Base-by-base conservation (phyloP, 2,329 filamentous ascomycete species). In the Monilinia vaccinii-corymbosi region DNA sequence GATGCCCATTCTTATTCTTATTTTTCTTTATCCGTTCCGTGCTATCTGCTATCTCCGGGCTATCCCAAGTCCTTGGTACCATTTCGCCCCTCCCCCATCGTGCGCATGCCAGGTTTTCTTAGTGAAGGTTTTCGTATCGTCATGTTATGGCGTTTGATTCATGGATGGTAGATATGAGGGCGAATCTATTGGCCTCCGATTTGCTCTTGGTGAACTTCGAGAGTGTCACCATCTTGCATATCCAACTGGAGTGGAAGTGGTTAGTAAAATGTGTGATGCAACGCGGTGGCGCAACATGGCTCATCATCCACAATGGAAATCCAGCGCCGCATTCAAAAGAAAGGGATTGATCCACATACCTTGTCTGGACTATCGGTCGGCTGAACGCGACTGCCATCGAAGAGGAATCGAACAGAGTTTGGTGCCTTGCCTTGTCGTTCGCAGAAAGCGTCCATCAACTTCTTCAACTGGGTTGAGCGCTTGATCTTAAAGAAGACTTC, bases 401-500 rank as follows among this genome's bases (percentile, higher is more conserved):
- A 97, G 1, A 99, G 80, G 75, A 99, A 99, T 34, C 94, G 87
- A 50, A 97, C 93, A 6, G 89, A 93, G 38, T 79, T 83, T 8
- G 86, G 78, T 38, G 87, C 84, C 79, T 97, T 97, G 69, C 94
- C 94, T 74, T 97, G 92, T 28, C 94, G 85, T 67, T 97, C 93
- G 75, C 94, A 99, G 75, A 97, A 99, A 23, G 94, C 94, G 63
- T 91, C 88, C 94, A 99, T 99, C 59, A 99, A 81, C 80, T 99
- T 99, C 78, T 96, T 94, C 1, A 99, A 83, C 74, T 91, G 89
- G 1, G 94, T 99, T 25, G 88, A 91, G 42, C 92, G 85, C 86
- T 99, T 99, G 79, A 99, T 99, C 81, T 99, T 99, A 81, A 99
- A 99, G 76, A 97, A 99, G 70, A 99, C 93, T 74, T 99, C 94